Conservation (phyloP, 345 rosid genomes). For the Eucalyptus pumila region DNA sequence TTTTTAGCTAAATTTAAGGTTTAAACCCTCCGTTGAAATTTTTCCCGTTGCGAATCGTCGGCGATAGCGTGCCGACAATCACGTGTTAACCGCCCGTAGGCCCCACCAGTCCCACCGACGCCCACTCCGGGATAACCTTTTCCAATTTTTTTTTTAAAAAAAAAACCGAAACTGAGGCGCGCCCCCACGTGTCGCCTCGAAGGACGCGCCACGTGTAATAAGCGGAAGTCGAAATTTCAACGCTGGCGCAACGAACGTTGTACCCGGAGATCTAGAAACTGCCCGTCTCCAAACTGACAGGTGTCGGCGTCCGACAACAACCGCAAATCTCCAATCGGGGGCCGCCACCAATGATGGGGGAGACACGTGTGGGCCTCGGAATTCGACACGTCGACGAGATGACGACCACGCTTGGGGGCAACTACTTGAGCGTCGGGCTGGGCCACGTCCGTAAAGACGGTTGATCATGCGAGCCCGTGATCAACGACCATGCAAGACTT, state of each 20-base stretch:
- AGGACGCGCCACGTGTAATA: neutral
- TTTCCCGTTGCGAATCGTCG: neutral
- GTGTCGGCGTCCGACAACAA: neutral
- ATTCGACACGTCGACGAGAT: neutral
- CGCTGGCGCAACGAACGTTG: neutral
- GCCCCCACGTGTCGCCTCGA: neutral
- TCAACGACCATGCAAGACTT: neutral
- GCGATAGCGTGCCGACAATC: neutral
- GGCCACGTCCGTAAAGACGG: neutral
- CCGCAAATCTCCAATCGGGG: neutral
- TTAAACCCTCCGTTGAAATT: neutral
- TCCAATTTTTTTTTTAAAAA: neutral
- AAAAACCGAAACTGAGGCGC: neutral
- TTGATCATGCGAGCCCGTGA: neutral
- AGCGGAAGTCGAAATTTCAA: neutral
- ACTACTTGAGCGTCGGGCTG: neutral
- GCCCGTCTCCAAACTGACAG: neutral
- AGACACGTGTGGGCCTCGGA: neutral
- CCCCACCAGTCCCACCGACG: neutral
- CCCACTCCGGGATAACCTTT: neutral
- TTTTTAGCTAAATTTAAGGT: neutral
- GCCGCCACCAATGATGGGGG: neutral
- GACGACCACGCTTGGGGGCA: neutral
- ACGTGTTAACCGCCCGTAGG: neutral
- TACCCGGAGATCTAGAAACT: neutral